Evolutionary conservation across 2,329 filamentous ascomycete species (phyloP).

Genomic region (Bipolaris bicolor): DNA sequence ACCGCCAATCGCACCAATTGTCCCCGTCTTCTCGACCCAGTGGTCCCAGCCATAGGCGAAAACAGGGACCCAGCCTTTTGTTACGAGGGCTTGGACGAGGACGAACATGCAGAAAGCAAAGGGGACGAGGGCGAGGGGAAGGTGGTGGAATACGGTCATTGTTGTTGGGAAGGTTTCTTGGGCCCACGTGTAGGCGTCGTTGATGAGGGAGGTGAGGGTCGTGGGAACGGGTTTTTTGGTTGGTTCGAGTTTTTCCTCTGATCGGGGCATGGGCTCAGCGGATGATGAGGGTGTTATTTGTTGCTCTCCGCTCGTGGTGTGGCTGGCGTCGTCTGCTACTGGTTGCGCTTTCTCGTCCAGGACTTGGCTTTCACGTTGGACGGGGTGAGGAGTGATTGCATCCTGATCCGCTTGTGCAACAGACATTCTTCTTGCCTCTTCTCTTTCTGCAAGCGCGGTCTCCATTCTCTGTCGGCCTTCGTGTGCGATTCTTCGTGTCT

Average conservation of each 20-base stretch:
- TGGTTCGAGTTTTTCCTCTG: slow-evolving; percentile 12
- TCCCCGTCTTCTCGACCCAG: slow-evolving; percentile 73
- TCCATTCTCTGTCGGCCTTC: slow-evolving; percentile 61
- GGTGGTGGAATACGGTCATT: slow-evolving; percentile 67
- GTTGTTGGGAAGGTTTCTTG: slow-evolving; percentile 75
- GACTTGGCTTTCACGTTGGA: slow-evolving; percentile 1
- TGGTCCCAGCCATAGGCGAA: slow-evolving; percentile 77
- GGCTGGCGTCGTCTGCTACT: slow-evolving; percentile 4
- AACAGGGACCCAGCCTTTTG: slow-evolving; percentile 75
- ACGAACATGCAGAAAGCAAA: slow-evolving; percentile 79
- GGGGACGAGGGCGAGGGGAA: slow-evolving; percentile 71
- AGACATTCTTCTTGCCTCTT: slow-evolving; percentile 41
- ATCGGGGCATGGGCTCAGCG: background rate
- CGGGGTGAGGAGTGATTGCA: slow-evolving; percentile 7
- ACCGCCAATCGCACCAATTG: slow-evolving; percentile 70
- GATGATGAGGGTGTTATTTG: background rate
- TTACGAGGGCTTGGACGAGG: slow-evolving; percentile 73
- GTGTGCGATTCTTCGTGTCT: slow-evolving; percentile 67
- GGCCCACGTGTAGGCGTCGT: slow-evolving; percentile 61
- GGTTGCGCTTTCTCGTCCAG: slow-evolving; percentile 19
- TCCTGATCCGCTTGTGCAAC: slow-evolving; percentile 17
- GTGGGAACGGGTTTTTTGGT: slow-evolving; percentile 27
- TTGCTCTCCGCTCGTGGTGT: slow-evolving; percentile 9
- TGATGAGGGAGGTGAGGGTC: slow-evolving; percentile 61
- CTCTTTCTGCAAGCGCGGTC: slow-evolving; percentile 44